Evolutionary conservation across 2,329 filamentous ascomycete genomes (phyloP).

Genomic region (Claviceps sp.): DNA sequence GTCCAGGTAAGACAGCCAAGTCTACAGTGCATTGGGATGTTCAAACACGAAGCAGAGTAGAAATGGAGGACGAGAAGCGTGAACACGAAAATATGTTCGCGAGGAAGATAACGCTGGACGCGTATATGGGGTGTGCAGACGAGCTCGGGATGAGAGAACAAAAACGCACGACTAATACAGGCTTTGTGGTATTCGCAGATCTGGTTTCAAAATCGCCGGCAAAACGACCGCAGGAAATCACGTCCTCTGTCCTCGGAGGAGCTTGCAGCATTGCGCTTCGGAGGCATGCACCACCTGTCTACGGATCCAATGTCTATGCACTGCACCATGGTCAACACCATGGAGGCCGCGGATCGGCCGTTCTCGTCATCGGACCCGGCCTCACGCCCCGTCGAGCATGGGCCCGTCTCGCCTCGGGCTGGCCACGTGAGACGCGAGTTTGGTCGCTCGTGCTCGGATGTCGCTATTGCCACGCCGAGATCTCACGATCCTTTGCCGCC

Average conservation of each 20-base stretch:
- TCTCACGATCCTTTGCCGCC: constrained; percentile 6
- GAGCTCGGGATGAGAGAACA: neutral
- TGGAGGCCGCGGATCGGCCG: constrained; percentile 11
- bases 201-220: constrained; percentile 93
- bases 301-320: constrained; percentile 27
- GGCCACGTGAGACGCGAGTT: constrained; percentile 4
- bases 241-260: constrained; percentile 70
- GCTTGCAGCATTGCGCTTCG: constrained; percentile 46
- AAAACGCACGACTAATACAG: neutral
- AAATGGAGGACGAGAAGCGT: neutral
- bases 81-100: neutral
- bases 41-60: neutral
- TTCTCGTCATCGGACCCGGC: constrained; percentile 16
- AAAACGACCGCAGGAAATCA: constrained; percentile 83
- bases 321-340: constrained; percentile 12
- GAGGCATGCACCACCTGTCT: constrained; percentile 38
- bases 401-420: constrained; percentile 12
- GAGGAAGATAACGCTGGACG: neutral
- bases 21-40: neutral
- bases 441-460: constrained; percentile 8
- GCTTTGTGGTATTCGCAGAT: constrained; percentile 43
- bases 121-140: neutral
- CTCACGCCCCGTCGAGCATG: constrained; percentile 13
- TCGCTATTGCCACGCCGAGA: constrained; percentile 15
- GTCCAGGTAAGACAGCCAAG: constrained; percentile 58